phyloP scores from a whole-genome alignment of 2,329 filamentous ascomycete genomes.

The Colletotrichum liriopes region DNA sequence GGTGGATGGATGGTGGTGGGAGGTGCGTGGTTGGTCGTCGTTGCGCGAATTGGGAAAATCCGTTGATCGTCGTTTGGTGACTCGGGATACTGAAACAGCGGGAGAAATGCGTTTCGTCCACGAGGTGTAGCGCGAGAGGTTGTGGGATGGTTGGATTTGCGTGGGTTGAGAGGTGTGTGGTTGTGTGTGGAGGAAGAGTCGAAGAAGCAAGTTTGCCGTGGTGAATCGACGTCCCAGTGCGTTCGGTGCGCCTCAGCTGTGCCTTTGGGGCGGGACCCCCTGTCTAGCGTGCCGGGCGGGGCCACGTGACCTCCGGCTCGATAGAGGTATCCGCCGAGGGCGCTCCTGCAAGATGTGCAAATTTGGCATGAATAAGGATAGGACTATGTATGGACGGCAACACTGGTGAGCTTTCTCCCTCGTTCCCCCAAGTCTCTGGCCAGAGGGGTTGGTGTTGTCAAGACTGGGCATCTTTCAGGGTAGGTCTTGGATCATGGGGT shows the following conservation, averaged over 20 bases:
- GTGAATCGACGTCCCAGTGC: constrained; percentile 17
- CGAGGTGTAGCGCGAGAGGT: constrained; percentile 37
- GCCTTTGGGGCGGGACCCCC: constrained; percentile 36
- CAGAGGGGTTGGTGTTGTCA: neutral
- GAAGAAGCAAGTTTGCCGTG: constrained; percentile 42
- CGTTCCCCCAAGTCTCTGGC: no score
- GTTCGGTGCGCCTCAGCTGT: constrained; percentile 39
- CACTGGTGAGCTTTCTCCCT: neutral
- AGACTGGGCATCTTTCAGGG: constrained; percentile 1
- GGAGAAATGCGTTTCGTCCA: constrained; percentile 41
- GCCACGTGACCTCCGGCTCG: constrained; percentile 27
- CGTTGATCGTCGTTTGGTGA: constrained; percentile 27
- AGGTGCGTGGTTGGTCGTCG: neutral
- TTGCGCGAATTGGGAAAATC: constrained; percentile 31
- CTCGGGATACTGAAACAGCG: constrained; percentile 40
- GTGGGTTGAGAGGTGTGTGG: constrained; percentile 18
- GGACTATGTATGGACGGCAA: neutral
- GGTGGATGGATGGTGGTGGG: neutral
- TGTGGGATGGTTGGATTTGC: constrained; percentile 28
- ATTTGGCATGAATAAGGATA: no score
- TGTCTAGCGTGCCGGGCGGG: constrained; percentile 22
- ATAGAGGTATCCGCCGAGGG: neutral
- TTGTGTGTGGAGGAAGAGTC: constrained; percentile 32
- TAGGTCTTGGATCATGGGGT: constrained; percentile 21
- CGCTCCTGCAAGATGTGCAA: neutral